phyloP scores from a whole-genome alignment of 306 rosid genomes.

The Macrotyloma uniflorum region DNA sequence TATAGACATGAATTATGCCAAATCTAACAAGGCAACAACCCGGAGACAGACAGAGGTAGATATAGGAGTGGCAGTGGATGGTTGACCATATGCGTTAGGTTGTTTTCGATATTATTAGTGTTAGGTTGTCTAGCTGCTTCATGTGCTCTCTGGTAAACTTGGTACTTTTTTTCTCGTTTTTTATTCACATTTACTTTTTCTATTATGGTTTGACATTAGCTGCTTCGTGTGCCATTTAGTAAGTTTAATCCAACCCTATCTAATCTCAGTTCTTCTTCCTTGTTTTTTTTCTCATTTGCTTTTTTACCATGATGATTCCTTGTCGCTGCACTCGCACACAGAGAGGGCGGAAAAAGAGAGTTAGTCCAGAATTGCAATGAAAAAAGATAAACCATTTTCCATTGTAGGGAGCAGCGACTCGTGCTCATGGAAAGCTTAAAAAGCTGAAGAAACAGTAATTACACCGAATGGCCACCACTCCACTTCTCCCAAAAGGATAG shows the following conservation, averaged over 20 bases:
- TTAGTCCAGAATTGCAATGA: conserved; percentile 20
- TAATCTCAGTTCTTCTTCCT: conserved; percentile 33
- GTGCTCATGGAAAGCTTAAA: conserved; percentile 47
- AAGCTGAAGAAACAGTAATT: conserved; percentile 23
- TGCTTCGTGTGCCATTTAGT: not conserved
- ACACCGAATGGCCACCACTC: conserved; percentile 29
- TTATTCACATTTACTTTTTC: conserved; percentile 1
- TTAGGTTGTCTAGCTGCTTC: conserved; percentile 13
- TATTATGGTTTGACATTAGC: not conserved
- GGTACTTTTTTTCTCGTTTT: not conserved
- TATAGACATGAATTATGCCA: not conserved
- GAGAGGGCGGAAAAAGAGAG: not conserved
- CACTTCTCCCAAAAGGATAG: conserved; percentile 25
- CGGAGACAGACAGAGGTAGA: conserved; percentile 30
- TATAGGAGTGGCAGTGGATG: not conserved
- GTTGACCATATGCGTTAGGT: not conserved
- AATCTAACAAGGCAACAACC: conserved; percentile 12
- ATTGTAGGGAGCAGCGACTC: conserved; percentile 26
- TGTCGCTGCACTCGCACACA: conserved; percentile 15
- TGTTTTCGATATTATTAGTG: not conserved
- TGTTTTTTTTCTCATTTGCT: conserved; percentile 11
- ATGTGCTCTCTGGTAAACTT: conserved; percentile 37
- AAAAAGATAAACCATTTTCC: conserved; percentile 32
- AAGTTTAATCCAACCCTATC: conserved; percentile 38
- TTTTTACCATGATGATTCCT: conserved; percentile 14